Evolutionary conservation across 2,329 filamentous ascomycete species (phyloP), one percentile per base, ranked within the genome.

Genomic region (Pseudocercospora fijiensis): DNA sequence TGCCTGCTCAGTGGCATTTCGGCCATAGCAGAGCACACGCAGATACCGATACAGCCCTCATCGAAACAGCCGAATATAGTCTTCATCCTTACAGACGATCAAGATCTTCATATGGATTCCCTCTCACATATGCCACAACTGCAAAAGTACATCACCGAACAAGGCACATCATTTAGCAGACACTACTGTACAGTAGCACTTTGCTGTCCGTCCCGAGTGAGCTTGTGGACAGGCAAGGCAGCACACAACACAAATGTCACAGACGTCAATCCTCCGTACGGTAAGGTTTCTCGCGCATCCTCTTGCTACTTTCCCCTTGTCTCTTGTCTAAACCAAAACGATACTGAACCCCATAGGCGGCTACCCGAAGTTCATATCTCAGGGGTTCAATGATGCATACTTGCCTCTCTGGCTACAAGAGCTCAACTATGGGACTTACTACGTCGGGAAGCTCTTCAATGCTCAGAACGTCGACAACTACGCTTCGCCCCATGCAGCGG

Each of bases 191-290:
- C 88, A 0, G 85, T 86, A 0, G 81, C 88, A 0, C 74, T 89
- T 0, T 90, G 88, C 73, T 91, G 88, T 68, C 88, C 88, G 0
- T 86, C 87, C 0, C 80, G 88, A 1, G 88, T 88, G 1, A 85
- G 83, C 13, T 74, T 90, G 1, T 86, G 83, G 82, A 90, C 88
- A 0, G 88, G 88, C 0, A 85, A 84, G 70, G 82, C 85, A 6
- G 86, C 88, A 0, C 88, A 91, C 69, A 90, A 90, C 67, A 90
- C 87, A 0, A 90, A 90, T 67, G 86, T 90, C 1, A 90, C 88
- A 0, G 81, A 84, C 70, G 80, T 85, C 0, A 74, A 73, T 28
- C 79, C 85, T 55, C 84, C 83, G 10, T 84, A 84, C 64, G 83
- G 81, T 82, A 75, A 63, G 74, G 58, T 18, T 4, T n/a, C 49